Base-by-base conservation (phyloP, 2,329 filamentous ascomycete species). In the Aspergillus udagawae region DNA sequence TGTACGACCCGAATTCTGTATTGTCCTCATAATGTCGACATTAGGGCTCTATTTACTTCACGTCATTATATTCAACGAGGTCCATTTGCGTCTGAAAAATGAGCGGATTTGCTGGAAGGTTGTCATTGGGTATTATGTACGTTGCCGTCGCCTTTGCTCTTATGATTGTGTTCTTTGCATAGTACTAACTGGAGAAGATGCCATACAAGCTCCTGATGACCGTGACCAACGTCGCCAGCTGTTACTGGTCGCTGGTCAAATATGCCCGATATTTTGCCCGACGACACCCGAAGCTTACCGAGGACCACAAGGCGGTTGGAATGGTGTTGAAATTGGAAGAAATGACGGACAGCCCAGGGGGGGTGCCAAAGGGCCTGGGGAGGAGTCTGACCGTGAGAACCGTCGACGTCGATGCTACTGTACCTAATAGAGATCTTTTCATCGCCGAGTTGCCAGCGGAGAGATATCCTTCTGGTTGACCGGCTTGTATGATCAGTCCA, bases 191-290 rank as follows among this genome's bases (percentile, higher is more conserved):
- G 12, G 32, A 5, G 2, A 32, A 32, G 59, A 73, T 74, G 28
- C 71, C 71, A 2, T 76, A 78, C 66, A 81, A 81, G 61, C 69
- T 79, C 1, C 64, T 75, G 2, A 67, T 81, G 14, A 76, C 76
- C 1, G 59, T 71, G 3, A 70, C 79, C 69, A 81, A 82, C 60
- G 74, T 79, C 67, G 68, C 65, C 55, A 69, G 70, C 58, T 73
- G 70, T 60, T 75, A 73, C 60, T 76, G 71, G 70, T 76, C 74
- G 2, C 62, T 79, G 5, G 78, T 72, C 63, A 77, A 75, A 51
- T 80, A 80, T 59, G 78, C 76, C 0, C 68, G 70, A 1, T 81
- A 79, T 60, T 80, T 80, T 56, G 75, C 78, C 8, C 72, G 71
- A 41, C 72, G 77, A 17, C 79, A 80, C 55, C 78, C 78, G 1